Conservation (phyloP, 2,329 filamentous ascomycete genomes). For the Diplodia sapinea region DNA sequence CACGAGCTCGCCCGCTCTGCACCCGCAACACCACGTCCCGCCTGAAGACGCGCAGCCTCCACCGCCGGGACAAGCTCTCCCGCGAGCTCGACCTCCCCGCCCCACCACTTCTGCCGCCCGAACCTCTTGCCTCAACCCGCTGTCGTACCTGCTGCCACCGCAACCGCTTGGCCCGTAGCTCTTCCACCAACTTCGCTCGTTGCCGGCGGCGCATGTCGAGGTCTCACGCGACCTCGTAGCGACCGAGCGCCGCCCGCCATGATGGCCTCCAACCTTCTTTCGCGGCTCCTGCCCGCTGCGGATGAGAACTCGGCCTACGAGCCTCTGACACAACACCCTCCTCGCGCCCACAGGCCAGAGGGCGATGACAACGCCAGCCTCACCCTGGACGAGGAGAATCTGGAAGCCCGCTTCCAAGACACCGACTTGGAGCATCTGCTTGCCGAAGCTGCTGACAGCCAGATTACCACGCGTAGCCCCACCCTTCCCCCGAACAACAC, state of each 20-base stretch:
- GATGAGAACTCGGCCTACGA: constrained; percentile 56
- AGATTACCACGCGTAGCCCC: constrained; percentile 53
- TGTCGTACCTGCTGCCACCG: not conserved
- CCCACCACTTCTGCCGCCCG: not conserved
- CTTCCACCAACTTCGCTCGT: not conserved
- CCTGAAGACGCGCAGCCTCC: not conserved
- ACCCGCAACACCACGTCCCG: not conserved
- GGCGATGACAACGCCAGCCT: constrained; percentile 54
- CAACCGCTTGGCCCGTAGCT: too few relatives aligned
- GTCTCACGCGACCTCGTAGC: not conserved
- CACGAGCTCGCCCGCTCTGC: constrained; percentile 10
- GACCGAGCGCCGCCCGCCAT: constrained; percentile 2
- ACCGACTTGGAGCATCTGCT: constrained; percentile 63
- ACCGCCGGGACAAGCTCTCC: constrained; percentile 6
- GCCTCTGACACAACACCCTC: constrained; percentile 32
- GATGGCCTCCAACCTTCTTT: constrained; percentile 61
- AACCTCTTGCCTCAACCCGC: too few relatives aligned
- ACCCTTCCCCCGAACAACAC: constrained; percentile 42
- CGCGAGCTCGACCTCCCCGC: not conserved
- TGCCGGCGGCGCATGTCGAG: constrained; percentile 4
- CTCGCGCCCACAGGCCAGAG: constrained; percentile 38
- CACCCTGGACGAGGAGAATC: constrained; percentile 57
- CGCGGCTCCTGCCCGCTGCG: constrained; percentile 57
- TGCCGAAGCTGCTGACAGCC: constrained; percentile 57
- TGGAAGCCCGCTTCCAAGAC: constrained; percentile 59